These are phyloP conservation scores for Rhipidocladum racemiflorum DNA, from an alignment of 176 grass and related monocot species.

Conservation along the genomic window DNA sequence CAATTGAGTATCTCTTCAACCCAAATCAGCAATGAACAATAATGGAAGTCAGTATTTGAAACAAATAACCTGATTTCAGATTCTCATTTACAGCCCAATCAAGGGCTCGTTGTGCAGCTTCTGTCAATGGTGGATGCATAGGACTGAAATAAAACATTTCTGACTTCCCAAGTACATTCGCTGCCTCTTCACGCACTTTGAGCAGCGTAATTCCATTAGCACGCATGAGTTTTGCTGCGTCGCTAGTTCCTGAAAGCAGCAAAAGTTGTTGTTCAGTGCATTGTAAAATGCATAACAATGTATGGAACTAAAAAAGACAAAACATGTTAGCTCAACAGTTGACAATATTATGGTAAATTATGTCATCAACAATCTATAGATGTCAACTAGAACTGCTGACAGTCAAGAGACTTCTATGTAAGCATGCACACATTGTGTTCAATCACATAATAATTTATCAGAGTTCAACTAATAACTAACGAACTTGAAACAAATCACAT, in stretches of 20 bases:
- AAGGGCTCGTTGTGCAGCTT: slow-evolving; percentile 68
- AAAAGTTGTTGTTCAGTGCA: slow-evolving; percentile 26
- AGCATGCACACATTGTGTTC: not conserved
- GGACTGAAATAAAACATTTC: slow-evolving; percentile 65
- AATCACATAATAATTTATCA: not conserved
- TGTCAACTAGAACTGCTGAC: not conserved
- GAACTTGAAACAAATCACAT: not conserved
- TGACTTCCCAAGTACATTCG: slow-evolving; percentile 71
- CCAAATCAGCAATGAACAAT: not conserved
- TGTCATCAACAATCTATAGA: not conserved
- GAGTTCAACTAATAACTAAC: not conserved
- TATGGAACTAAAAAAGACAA: slow-evolving; percentile 13
- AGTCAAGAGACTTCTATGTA: slow-evolving; percentile 1
- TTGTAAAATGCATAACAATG: slow-evolving; percentile 10
- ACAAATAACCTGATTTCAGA: slow-evolving; percentile 68
- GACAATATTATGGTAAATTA: not conserved
- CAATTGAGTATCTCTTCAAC: not conserved
- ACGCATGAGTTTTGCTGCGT: slow-evolving; percentile 70
- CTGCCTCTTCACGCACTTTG: slow-evolving; percentile 67
- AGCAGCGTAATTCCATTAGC: slow-evolving; percentile 80
- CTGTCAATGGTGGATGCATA: slow-evolving; percentile 66
- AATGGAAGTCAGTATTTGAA: not conserved
- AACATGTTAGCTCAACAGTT: slow-evolving; percentile 22
- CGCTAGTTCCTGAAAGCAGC: slow-evolving; percentile 68
- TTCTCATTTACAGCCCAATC: slow-evolving; percentile 81